Evolutionary conservation across 257 asterid genomes (phyloP), one percentile per base, ranked within the genome.

Genomic region (Cordia subcordata): DNA sequence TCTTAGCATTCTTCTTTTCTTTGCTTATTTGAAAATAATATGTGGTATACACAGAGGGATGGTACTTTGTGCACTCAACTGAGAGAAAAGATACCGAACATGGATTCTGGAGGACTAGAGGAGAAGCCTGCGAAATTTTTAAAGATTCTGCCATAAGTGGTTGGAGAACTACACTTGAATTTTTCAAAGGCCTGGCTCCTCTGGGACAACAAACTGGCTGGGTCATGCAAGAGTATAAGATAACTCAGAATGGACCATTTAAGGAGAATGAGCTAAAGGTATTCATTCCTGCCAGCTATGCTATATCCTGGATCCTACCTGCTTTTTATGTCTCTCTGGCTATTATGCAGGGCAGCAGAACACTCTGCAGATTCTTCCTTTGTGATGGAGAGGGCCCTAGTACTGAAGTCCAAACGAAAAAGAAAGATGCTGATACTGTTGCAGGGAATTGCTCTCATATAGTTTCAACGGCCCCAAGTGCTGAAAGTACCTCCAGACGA

Each of bases 61-160:
- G 93, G 94, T 83, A 64, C 72, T 64, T 81, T 0, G 71, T 83
- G 51, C 19, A 14, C 42, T 49, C 80, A 56, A 54, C 64, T 13
- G 79, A 60, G 76, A 54, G 50, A 35, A 78, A 71, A 55, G 82
- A 68, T 55, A 73, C 72, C 0, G 61, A 22, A 19, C 19, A 45
- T 37, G 94, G 94, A 59, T 72, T 72, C 69, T 88, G 96, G 96
- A 70, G 53, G 66, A 68, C 68, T 55, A 83, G 67, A 64, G 84
- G 71, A 18, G 79, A 73, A 18, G 61, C 85, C n/a, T 55, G 65
- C 68, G 76, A 67, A 65, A 72, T 88, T 56, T 75, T 72, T 46
- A 60, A 66, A 11, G 67, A 82, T 70, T 54, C 83, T 16, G 42
- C 2, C 35, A 60, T 83, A 27, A 55, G n/a, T 66, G 94, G 88